Conservation (phyloP, 176 grass and related monocot genomes). For the Lolium perenne region DNA sequence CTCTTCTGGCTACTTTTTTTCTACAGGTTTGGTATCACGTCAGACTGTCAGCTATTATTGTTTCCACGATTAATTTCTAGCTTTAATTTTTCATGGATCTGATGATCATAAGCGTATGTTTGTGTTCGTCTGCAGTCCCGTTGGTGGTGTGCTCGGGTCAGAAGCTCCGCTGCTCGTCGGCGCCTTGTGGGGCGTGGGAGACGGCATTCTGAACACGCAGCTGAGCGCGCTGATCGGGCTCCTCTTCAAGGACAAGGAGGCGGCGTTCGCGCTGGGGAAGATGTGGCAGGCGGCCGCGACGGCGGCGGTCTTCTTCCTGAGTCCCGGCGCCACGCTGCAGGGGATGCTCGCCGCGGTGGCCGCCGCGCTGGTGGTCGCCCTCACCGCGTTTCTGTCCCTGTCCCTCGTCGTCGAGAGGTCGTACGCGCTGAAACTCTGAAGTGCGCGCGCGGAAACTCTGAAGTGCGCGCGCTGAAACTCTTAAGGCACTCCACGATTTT, state of each 20-base stretch:
- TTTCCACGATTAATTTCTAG: not conserved
- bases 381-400: not conserved
- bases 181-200: constrained; percentile 26
- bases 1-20: constrained; percentile 10
- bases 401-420: not conserved
- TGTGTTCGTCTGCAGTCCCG: not conserved
- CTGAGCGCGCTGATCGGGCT: constrained; percentile 15
- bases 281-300: constrained; percentile 31
- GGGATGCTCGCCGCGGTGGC: not conserved
- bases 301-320: constrained; percentile 27
- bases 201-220: constrained; percentile 25
- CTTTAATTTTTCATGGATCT: not conserved
- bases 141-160: not conserved
- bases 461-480: too few species aligned
- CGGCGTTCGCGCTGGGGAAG: constrained; percentile 22
- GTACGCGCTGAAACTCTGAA: constrained; percentile 1
- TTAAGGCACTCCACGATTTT: too few species aligned
- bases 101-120: not conserved
- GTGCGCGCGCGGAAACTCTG: not conserved
- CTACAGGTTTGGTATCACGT: not conserved
- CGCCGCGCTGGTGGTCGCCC: not conserved
- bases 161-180: constrained; percentile 22
- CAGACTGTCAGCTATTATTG: too few species aligned
- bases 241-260: constrained; percentile 25
- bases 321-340: constrained; percentile 30